Evolutionary conservation across 202 grass and related monocot genomes (phyloP), one percentile per base, ranked within the genome.

Genomic region (Setaria viridis): DNA sequence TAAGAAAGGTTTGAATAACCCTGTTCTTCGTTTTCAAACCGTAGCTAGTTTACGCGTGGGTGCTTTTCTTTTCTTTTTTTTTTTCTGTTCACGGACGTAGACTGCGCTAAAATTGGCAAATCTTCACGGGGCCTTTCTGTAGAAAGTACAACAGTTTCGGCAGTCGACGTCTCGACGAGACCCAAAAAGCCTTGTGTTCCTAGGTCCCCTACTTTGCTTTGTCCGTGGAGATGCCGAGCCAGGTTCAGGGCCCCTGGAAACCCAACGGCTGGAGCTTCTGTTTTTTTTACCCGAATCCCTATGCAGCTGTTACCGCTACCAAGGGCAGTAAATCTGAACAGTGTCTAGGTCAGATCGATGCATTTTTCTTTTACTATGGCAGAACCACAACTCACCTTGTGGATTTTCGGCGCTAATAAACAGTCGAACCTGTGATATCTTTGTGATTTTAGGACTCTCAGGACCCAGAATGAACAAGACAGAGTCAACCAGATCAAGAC

Each of bases 121-220:
- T 63, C 42, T 50, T 73, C 30, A 16, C 10, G 14, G 32, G 35
- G 32, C 42, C 55, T 34, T 56, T 11, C 7, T 14, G 14, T 17
- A 65, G 76, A 76, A 79, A 84, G 89, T 80, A 87, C 76, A 64
- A 64, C 76, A 51, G 62, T 69, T 74, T 72, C 71, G 48, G 54
- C 75, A 74, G 78, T 43, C 6, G 53, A 8, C 8, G 42, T 45
- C 42, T 45, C 42, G 42, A 77, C 65, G 42, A 34, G 43, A 45
- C 72, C 39, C 73, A 42, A 76, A 71, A 89, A 82, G 68, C 62
- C 81, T 86, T 76, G 59, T 80, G 84, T 87, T 84, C 83, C 55
- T 89, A 55, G 35, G 53, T 9, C 72, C 39, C 78, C 30, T 74
- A 43, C 51, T 58, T 76, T 67, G 35, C 43, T 69, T 85, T 78